These are phyloP conservation scores for Wilcoxina mikolae DNA, from an alignment of 495 filamentous ascomycete genomes.

Conservation along the genomic window DNA sequence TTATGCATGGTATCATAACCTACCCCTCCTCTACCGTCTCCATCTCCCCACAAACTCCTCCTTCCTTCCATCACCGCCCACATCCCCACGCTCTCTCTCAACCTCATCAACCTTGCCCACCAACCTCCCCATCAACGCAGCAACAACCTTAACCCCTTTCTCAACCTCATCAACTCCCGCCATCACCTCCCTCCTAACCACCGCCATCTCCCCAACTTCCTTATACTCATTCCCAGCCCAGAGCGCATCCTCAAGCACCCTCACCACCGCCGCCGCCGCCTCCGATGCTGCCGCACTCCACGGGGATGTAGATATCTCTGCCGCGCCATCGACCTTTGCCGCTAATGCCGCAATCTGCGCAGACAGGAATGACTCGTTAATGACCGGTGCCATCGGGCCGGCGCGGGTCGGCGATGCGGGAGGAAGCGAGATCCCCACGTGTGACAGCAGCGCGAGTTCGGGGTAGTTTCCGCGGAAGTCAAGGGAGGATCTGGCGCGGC, in stretches of 20 bases:
- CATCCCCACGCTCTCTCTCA: slow-evolving; percentile 18
- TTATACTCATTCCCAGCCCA: slow-evolving; percentile 14
- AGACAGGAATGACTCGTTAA: slow-evolving; percentile 14
- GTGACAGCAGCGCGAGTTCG: slow-evolving; percentile 21
- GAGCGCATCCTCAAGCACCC: slow-evolving; percentile 5
- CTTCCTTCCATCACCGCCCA: slow-evolving; percentile 19
- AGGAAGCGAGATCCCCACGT: slow-evolving; percentile 20
- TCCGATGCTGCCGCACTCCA: slow-evolving; percentile 7
- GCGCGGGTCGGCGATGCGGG: slow-evolving; percentile 1
- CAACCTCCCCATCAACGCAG: slow-evolving; percentile 15
- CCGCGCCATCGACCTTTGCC: slow-evolving; percentile 8
- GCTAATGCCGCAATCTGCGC: slow-evolving; percentile 7
- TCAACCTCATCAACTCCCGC: slow-evolving; percentile 13
- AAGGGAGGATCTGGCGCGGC: slow-evolving; percentile 12
- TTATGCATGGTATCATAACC: no score
- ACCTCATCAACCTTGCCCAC: slow-evolving; percentile 22
- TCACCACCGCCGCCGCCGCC: slow-evolving; percentile 9
- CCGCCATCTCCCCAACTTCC: slow-evolving; percentile 10
- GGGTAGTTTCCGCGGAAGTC: slow-evolving; percentile 16
- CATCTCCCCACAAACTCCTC: slow-evolving; percentile 24
- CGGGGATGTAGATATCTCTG: neutral
- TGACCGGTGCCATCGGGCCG: neutral
- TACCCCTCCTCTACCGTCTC: slow-evolving; percentile 14
- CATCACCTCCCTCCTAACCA: slow-evolving; percentile 4
- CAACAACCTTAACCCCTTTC: slow-evolving; percentile 14